Evolutionary conservation across 352 stramenopile species (phyloP).

Genomic region (Pythium chondricola): DNA sequence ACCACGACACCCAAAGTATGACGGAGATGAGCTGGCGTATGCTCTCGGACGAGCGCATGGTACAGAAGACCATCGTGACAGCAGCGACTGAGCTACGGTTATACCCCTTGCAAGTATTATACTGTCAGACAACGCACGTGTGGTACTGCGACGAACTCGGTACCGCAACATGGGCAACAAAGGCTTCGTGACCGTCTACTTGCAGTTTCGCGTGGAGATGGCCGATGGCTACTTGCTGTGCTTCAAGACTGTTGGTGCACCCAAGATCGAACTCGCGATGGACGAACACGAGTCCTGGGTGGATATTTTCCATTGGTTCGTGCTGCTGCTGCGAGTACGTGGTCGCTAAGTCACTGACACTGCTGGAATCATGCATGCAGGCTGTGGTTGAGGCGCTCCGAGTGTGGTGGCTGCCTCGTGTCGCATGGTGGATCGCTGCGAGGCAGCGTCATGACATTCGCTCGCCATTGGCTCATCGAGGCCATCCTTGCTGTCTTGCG

Average conservation of each 20-base stretch:
- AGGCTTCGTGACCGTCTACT: conserved; percentile 55
- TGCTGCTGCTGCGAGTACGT: background rate
- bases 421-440: conserved; percentile 14
- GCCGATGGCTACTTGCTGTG: conserved; percentile 58
- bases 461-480: conserved; percentile 19
- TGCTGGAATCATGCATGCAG: background rate
- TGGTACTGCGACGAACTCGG: conserved; percentile 9
- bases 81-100: conserved; percentile 13
- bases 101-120: conserved; percentile 10
- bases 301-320: conserved; percentile 16
- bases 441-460: conserved; percentile 5
- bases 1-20: background rate
- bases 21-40: conserved; percentile 14
- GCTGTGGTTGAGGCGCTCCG: background rate
- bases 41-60: conserved; percentile 10
- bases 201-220: conserved; percentile 66
- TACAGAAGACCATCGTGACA: conserved; percentile 18
- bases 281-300: conserved; percentile 16
- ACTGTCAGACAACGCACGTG: conserved; percentile 9
- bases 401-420: conserved; percentile 10
- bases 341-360: background rate
- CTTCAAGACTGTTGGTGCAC: conserved; percentile 54
- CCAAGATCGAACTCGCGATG: conserved; percentile 18
- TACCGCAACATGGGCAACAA: conserved; percentile 9
- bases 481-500: conserved; percentile 14